phyloP scores from a whole-genome alignment of 2,329 filamentous ascomycete species.

The Penicillium digitatum region DNA sequence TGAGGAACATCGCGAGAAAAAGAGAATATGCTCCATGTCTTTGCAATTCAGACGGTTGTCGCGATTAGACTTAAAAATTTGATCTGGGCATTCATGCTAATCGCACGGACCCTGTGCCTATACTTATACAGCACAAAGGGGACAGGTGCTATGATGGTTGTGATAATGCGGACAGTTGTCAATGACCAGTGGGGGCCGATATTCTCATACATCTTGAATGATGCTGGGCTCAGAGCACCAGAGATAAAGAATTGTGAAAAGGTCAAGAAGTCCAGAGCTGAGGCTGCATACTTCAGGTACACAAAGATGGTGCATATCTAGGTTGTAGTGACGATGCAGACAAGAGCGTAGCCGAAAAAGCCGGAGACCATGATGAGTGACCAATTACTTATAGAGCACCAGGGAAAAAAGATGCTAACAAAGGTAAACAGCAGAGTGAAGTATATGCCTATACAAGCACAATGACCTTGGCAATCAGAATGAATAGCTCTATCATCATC shows the following conservation, averaged over 20 bases:
- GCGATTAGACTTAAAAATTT: neutral
- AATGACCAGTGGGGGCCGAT: slow-evolving; percentile 41
- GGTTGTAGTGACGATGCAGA: slow-evolving; percentile 48
- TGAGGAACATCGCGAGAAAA: neutral
- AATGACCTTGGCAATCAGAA: neutral
- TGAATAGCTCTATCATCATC: neutral
- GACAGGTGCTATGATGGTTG: slow-evolving; percentile 2
- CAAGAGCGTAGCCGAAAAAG: slow-evolving; percentile 50
- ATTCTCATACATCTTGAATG: slow-evolving; percentile 37
- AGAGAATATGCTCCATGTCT: neutral
- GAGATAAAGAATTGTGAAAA: slow-evolving; percentile 40
- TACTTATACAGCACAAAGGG: slow-evolving; percentile 7
- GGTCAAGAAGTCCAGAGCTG: slow-evolving; percentile 43
- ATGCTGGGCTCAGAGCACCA: slow-evolving; percentile 34
- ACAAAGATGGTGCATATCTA: slow-evolving; percentile 57
- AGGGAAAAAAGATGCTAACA: neutral
- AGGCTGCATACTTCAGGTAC: slow-evolving; percentile 51
- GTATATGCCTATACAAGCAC: neutral
- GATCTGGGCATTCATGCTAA: neutral
- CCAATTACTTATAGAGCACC: slow-evolving; percentile 46
- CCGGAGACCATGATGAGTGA: slow-evolving; percentile 49
- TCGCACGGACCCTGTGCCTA: neutral
- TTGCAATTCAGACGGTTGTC: neutral
- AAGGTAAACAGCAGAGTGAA: neutral
- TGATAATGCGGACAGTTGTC: slow-evolving; percentile 34